These are phyloP conservation scores for Vanilla planifolia DNA, from an alignment of 106 monocot genomes.

Conservation along the genomic window DNA sequence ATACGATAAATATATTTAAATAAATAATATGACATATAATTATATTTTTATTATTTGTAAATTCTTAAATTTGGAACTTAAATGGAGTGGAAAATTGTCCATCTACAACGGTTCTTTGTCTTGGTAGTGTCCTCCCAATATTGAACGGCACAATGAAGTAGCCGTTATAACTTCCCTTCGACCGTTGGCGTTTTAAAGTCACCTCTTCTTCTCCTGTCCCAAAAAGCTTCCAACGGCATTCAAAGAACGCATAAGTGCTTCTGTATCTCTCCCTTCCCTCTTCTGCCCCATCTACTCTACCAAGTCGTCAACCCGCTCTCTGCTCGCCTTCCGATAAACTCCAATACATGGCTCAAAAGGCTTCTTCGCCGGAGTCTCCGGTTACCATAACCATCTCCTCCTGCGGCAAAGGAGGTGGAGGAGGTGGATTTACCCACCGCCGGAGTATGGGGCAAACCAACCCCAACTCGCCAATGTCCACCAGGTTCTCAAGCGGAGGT, in stretches of 20 bases:
- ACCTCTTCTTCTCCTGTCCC: neutral
- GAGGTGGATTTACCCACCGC: constrained; percentile 2
- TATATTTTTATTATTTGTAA: too few relatives aligned
- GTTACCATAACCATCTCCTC: constrained; percentile 66
- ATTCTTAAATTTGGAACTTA: too few relatives aligned
- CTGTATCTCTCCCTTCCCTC: neutral
- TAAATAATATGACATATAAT: too few relatives aligned
- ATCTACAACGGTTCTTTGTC: too few relatives aligned
- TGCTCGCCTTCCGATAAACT: neutral
- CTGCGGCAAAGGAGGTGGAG: constrained; percentile 11
- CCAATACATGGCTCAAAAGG: constrained; percentile 28
- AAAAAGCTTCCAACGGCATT: neutral
- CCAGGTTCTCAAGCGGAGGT: constrained; percentile 14
- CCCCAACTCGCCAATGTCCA: constrained; percentile 19
- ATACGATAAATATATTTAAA: too few relatives aligned
- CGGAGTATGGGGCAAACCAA: constrained; percentile 34
- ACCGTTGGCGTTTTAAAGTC: constrained; percentile 10
- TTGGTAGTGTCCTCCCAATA: too few relatives aligned
- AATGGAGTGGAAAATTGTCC: too few relatives aligned
- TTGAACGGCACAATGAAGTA: neutral
- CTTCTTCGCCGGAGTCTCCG: constrained; percentile 45
- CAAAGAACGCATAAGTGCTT: neutral
- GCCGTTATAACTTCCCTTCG: constrained; percentile 1
- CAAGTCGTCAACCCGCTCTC: neutral
- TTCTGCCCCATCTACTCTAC: neutral